Percentiles rank a stretch among this genome's conserved stretches.
Evolutionary conservation across 805 yeast genomes (phyloP).

Genomic region (Candida orba): DNA sequence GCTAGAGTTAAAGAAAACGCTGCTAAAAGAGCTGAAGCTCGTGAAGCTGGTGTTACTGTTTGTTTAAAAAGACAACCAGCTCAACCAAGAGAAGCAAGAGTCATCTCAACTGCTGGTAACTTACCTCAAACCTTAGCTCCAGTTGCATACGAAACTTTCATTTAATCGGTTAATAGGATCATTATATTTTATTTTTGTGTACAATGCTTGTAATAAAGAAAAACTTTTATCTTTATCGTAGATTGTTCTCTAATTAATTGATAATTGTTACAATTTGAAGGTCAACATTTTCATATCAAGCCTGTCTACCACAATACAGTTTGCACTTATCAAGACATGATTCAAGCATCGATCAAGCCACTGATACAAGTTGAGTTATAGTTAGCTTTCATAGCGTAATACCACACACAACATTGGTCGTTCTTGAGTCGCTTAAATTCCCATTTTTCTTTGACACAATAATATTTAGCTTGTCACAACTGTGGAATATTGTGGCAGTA

Average conservation of each 20-base stretch:
- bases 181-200: conserved; percentile 19
- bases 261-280: too few relatives aligned
- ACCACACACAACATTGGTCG: too few relatives aligned
- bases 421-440: not conserved
- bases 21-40: conserved; percentile 88
- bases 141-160: conserved; percentile 99
- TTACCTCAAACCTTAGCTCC: conserved; percentile 97
- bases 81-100: conserved; percentile 91
- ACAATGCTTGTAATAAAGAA: conserved; percentile 9
- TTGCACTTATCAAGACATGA: too few relatives aligned
- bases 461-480: not conserved
- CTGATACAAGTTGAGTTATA: too few relatives aligned
- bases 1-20: conserved; percentile 98
- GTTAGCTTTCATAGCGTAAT: too few relatives aligned
- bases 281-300: too few relatives aligned
- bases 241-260: not conserved
- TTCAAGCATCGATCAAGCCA: too few relatives aligned
- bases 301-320: too few relatives aligned
- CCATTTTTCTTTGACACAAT: too few relatives aligned
- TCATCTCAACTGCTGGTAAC: conserved; percentile 74
- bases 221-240: not conserved
- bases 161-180: conserved; percentile 44
- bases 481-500: conserved; percentile 3
- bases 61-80: conserved; percentile 97
- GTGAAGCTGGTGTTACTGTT: conserved; percentile 85